phyloP scores from a whole-genome alignment of 257 asterid genomes.

The Perilla frutescens region DNA sequence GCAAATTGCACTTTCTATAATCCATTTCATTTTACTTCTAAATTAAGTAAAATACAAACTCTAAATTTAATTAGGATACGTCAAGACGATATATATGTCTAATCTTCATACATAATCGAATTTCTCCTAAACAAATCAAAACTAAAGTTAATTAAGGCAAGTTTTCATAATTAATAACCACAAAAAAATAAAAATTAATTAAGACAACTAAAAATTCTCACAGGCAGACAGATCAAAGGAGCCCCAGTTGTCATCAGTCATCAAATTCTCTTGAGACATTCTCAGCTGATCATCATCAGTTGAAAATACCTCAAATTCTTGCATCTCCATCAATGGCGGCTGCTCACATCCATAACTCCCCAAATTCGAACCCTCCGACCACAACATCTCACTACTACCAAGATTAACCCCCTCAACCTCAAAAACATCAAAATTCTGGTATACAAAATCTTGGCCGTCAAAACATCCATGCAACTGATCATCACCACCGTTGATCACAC shows the following conservation, averaged over 20 bases:
- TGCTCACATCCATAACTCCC: slow-evolving; percentile 43
- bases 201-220: slow-evolving; percentile 37
- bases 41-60: no score
- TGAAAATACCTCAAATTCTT: slow-evolving; percentile 58
- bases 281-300: slow-evolving; percentile 46
- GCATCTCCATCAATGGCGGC: slow-evolving; percentile 42
- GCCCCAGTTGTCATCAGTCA: slow-evolving; percentile 49
- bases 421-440: slow-evolving; percentile 36
- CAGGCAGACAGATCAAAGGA: slow-evolving; percentile 62
- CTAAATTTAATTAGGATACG: no score
- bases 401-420: slow-evolving; percentile 41
- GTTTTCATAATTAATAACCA: neutral
- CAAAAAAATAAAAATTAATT: neutral
- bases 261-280: slow-evolving; percentile 35
- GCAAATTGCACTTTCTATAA: no score
- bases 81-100: no score
- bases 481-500: slow-evolving; percentile 27
- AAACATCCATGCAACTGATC: slow-evolving; percentile 27
- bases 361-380: slow-evolving; percentile 34
- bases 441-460: slow-evolving; percentile 45
- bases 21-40: no score
- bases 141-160: neutral
- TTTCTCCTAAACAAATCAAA: neutral
- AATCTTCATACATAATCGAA: no score
- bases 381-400: slow-evolving; percentile 26